Conservation (phyloP, 108 stramenopile genomes). For the Seminavis robusta region DNA sequence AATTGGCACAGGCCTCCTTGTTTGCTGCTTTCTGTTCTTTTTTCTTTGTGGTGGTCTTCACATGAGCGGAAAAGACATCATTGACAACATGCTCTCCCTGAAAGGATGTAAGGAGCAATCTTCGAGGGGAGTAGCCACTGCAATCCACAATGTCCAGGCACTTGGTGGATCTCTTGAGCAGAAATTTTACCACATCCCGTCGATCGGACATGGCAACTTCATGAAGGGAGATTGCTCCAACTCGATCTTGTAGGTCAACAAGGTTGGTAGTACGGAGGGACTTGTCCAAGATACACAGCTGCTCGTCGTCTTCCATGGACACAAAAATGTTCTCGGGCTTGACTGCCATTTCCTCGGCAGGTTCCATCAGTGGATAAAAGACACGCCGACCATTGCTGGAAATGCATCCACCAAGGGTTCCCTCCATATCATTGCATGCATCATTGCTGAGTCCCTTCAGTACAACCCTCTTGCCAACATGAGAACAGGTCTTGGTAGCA, state of each 20-base stretch:
- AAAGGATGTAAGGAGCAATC: too few relatives aligned
- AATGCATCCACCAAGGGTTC: constrained; percentile 24
- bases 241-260: constrained; percentile 20
- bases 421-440: constrained; percentile 29
- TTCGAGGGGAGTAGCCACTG: too few relatives aligned
- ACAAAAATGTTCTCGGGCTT: too few relatives aligned
- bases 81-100: not conserved
- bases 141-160: constrained; percentile 11
- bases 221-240: constrained; percentile 23
- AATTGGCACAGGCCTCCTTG: not conserved
- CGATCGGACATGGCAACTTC: constrained; percentile 20
- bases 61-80: not conserved
- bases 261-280: too few relatives aligned
- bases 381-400: constrained; percentile 15
- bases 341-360: too few relatives aligned
- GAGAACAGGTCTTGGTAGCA: constrained; percentile 18
- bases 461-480: constrained; percentile 18
- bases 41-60: constrained; percentile 1
- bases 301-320: too few relatives aligned
- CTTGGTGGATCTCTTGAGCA: constrained; percentile 14
- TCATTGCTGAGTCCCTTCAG: constrained; percentile 14
- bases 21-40: constrained; percentile 11
- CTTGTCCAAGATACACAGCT: too few relatives aligned
- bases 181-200: constrained; percentile 29
- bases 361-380: too few relatives aligned